Evolutionary conservation across 305 asterid genomes (phyloP).

Genomic region (Fraxinus greggii): DNA sequence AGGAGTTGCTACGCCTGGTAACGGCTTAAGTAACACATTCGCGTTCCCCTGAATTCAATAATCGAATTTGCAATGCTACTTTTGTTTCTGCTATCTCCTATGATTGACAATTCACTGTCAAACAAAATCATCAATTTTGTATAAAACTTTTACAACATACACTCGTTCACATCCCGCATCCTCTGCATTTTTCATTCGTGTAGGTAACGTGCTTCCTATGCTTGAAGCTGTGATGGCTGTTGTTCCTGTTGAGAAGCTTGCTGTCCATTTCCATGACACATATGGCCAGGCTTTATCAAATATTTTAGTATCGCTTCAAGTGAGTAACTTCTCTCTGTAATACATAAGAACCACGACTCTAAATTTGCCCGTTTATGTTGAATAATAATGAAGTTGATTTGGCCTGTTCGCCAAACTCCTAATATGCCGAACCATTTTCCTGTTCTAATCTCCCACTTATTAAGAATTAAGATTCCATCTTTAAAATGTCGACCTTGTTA

Average conservation of each 20-base stretch:
- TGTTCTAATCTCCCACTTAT: neutral
- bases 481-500: neutral
- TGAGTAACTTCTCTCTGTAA: constrained; percentile 33
- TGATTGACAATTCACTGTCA: neutral
- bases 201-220: constrained; percentile 85
- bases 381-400: neutral
- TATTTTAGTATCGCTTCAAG: constrained; percentile 85
- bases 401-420: neutral
- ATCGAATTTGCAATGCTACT: neutral
- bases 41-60: neutral
- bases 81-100: neutral
- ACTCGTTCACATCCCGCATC: neutral
- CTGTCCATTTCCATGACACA: constrained; percentile 95
- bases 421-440: neutral
- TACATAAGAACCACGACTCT: neutral
- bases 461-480: neutral
- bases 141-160: neutral
- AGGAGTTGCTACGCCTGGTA: constrained; percentile 97
- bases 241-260: constrained; percentile 84
- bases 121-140: neutral
- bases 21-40: neutral
- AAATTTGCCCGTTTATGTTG: neutral
- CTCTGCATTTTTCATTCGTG: neutral
- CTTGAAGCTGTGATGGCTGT: constrained; percentile 86
- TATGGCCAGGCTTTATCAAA: constrained; percentile 94